Evolutionary conservation across 768 basidiomycete species (phyloP), one percentile per base, ranked within the genome.

Genomic region (Kwoniella bestiolae): DNA sequence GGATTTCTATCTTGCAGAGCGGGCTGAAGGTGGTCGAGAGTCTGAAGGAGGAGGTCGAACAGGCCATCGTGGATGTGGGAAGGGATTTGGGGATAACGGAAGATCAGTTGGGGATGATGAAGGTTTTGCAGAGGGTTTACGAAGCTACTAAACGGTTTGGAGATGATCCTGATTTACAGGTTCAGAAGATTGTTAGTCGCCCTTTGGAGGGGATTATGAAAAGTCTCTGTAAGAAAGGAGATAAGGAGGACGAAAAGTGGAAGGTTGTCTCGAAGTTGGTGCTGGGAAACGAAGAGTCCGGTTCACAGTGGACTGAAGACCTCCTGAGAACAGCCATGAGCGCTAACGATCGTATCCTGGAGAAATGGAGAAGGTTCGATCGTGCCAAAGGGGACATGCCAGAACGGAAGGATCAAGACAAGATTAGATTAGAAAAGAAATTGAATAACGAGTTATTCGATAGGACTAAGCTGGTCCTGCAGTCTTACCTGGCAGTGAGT

Each of bases 361-460:
- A 31, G 58, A 23, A 47, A 21, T 31, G 31, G 35, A 2, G n/a
- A 21, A 23, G 7, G 23, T 18, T 23, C 12, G 5, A 50, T 12
- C 16, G 47, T 23, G 47, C 16, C 47, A 50, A 23, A 21, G 47
- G 18, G 18, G 11, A 18, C 18, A 41, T 14, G 18, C 12, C 18
- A 18, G 8, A n/a, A 60, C 18, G 25, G 5, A 28, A 38, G 6
- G 46, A 46, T 29, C 16, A 45, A 25, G 41, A 46, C n/a, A n/a
- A 46, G 35, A 2, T 31, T 41, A 26, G n/a, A n/a, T n/a, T n/a
- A 45, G 45, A 34, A 44, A 50, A 52, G 32, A 31, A 35, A 25
- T 52, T 44, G 26, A 73, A 71, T 59, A 73, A 66, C 25, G 70
- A 75, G 11, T 49, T 77, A 38, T 77, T 75, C 51, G 66, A 75